Conservation (phyloP, 2,329 filamentous ascomycete genomes). For the Fusarium irregulare region DNA sequence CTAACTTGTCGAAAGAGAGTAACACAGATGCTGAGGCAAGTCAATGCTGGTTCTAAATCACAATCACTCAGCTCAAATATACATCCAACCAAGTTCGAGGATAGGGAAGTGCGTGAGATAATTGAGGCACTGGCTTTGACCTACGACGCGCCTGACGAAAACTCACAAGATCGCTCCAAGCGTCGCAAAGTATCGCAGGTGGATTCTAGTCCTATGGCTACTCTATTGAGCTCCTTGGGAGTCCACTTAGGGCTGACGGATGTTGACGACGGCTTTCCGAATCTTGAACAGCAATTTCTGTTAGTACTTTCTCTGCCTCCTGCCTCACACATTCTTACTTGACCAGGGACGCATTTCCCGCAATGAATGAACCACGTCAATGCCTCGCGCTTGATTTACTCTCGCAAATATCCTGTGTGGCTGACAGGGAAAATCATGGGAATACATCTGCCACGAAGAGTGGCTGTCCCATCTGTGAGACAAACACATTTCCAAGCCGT, state of each 20-base stretch:
- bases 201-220: conserved; percentile 34
- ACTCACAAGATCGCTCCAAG: conserved; percentile 42
- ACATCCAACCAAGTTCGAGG: conserved; percentile 48
- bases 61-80: conserved; percentile 40
- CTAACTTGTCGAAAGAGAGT: conserved; percentile 48
- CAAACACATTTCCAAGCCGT: conserved; percentile 1
- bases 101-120: conserved; percentile 44
- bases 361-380: conserved; percentile 61
- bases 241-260: conserved; percentile 46
- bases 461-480: conserved; percentile 47
- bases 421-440: conserved; percentile 15
- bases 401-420: conserved; percentile 59
- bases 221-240: conserved; percentile 42
- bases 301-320: conserved; percentile 52
- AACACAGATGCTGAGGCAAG: conserved; percentile 46
- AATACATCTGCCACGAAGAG: neutral
- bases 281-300: conserved; percentile 56
- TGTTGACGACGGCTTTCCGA: conserved; percentile 40
- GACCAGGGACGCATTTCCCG: conserved; percentile 56
- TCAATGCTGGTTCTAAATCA: conserved; percentile 34
- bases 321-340: conserved; percentile 32
- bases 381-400: conserved; percentile 66
- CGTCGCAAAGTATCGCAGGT: conserved; percentile 45
- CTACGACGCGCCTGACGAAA: conserved; percentile 42
- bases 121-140: conserved; percentile 47